These are phyloP conservation scores for Betula pendula DNA, from an alignment of 306 rosid species.

Conservation along the genomic window DNA sequence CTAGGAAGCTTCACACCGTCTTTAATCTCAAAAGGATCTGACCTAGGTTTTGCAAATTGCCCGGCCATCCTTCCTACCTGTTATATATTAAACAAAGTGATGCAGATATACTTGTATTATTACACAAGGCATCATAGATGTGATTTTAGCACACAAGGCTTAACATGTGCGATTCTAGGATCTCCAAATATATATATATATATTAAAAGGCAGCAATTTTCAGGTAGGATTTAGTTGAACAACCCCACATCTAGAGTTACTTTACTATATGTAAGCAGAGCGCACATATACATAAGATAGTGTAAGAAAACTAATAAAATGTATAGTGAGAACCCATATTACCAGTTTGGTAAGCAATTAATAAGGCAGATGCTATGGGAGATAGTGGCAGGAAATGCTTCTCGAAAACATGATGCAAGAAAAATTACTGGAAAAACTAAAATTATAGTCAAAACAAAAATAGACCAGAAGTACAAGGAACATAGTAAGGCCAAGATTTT, in stretches of 20 bases:
- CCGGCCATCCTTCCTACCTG: conserved; percentile 54
- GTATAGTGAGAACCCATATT: not conserved
- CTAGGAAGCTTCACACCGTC: conserved; percentile 44
- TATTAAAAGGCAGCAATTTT: not conserved
- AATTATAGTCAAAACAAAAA: not conserved
- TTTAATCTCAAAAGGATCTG: conserved; percentile 38
- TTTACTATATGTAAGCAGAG: not conserved
- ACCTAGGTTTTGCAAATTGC: conserved; percentile 47
- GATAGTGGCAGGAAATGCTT: not conserved
- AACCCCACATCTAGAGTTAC: not conserved
- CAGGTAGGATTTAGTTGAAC: not conserved
- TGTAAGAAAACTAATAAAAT: not conserved
- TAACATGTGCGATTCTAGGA: not conserved
- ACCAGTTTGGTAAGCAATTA: not conserved
- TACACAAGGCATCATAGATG: not conserved
- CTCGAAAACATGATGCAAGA: not conserved
- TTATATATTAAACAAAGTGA: not conserved
- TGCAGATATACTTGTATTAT: not conserved
- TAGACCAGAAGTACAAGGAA: not conserved
- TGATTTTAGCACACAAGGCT: not conserved
- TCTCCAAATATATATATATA: not conserved
- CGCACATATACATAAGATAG: not conserved
- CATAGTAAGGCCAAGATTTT: not conserved
- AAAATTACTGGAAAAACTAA: not conserved
- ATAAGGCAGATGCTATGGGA: not conserved